Conservation (phyloP, 2,329 filamentous ascomycete genomes). For the Fusarium sp. region DNA sequence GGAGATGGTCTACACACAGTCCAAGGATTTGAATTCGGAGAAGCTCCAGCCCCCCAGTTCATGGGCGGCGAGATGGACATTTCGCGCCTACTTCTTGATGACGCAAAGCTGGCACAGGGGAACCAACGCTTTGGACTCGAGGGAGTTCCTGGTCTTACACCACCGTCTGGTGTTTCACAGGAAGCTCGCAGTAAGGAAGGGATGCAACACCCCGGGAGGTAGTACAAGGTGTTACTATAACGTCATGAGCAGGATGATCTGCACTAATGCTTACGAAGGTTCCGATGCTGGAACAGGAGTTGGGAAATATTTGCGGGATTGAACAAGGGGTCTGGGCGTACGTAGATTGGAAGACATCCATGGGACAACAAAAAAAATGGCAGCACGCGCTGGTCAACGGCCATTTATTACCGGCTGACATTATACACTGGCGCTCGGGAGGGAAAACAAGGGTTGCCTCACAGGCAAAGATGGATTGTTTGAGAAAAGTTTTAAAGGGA, state of each 20-base stretch:
- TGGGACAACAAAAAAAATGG: conserved; percentile 23
- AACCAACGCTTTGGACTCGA: conserved; percentile 43
- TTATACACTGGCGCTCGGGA: conserved; percentile 30
- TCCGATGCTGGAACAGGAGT: conserved; percentile 35
- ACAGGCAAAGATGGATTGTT: conserved; percentile 28
- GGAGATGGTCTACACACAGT: conserved; percentile 38
- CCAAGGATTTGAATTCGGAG: conserved; percentile 55
- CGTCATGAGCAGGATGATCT: conserved; percentile 15
- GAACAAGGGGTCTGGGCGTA: conserved; percentile 29
- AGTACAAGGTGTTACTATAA: conserved; percentile 13
- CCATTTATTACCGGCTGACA: conserved; percentile 18
- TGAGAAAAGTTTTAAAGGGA: conserved; percentile 19
- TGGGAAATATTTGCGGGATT: conserved; percentile 29
- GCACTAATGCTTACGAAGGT: conserved; percentile 30
- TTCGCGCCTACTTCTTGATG: conserved; percentile 65
- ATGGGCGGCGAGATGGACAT: conserved; percentile 67
- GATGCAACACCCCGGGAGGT: conserved; percentile 24
- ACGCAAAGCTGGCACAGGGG: conserved; percentile 48
- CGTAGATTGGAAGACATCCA: conserved; percentile 33
- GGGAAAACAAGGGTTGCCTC: conserved; percentile 31
- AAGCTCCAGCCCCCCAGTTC: conserved; percentile 51
- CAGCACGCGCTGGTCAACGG: conserved; percentile 36
- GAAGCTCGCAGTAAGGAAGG: conserved; percentile 32
- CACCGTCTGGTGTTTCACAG: conserved; percentile 27
- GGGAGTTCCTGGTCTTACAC: conserved; percentile 36